Percentiles rank a stretch among this genome's conserved stretches.
Evolutionary conservation across 176 grass and related monocot genomes (phyloP).

Genomic region (Elymus sibiricus): DNA sequence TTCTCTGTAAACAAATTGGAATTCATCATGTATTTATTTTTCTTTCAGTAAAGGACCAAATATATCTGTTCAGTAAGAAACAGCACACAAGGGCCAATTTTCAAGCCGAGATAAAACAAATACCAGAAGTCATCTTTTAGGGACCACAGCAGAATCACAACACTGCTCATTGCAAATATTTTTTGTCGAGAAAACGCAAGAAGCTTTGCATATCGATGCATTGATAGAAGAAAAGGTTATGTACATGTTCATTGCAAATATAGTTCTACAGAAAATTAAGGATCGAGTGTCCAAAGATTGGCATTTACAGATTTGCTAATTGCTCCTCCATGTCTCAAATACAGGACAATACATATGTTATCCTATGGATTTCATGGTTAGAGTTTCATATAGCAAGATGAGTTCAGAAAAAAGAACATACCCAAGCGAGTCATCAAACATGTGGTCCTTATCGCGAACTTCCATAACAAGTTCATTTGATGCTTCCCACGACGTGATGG

Average conservation of each 20-base stretch:
- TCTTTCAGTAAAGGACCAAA: conserved; percentile 5
- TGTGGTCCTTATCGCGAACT: conserved; percentile 85
- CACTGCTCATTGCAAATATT: neutral
- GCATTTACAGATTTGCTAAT: neutral
- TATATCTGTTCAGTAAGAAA: neutral
- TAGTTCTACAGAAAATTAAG: neutral
- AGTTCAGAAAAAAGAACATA: conserved; percentile 36
- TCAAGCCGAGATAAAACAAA: neutral
- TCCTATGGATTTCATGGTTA: neutral
- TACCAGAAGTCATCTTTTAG: conserved; percentile 1
- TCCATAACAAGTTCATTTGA: conserved; percentile 69
- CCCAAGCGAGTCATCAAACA: conserved; percentile 96
- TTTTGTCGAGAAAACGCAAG: neutral
- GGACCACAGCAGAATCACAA: neutral
- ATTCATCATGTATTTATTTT: conserved; percentile 8
- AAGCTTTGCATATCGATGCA: neutral
- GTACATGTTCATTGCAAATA: neutral
- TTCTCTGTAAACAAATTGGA: conserved; percentile 44
- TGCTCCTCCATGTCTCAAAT: neutral
- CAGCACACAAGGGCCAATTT: neutral
- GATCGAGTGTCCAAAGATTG: neutral
- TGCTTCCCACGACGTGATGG: conserved; percentile 82
- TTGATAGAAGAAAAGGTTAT: neutral
- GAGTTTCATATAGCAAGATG: conserved; percentile 7
- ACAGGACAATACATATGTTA: neutral